Evolutionary conservation across 805 yeast genomes (phyloP).

Genomic region (Metschnikowia anglica): DNA sequence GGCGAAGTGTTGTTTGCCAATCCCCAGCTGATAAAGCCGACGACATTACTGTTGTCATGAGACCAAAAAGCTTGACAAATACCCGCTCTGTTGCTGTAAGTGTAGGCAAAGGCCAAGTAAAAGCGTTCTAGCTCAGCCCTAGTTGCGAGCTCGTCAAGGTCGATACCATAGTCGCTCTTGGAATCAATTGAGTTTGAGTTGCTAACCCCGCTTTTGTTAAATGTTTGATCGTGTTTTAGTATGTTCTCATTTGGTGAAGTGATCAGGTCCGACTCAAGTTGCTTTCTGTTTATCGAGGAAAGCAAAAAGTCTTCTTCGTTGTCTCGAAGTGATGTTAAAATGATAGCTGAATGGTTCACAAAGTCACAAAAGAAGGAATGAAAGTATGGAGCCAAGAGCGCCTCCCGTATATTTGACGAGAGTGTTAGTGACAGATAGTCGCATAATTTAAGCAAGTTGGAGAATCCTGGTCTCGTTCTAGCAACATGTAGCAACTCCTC

Average conservation of each 20-base stretch:
- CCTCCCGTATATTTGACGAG: constrained; percentile 27
- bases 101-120: constrained; percentile 68
- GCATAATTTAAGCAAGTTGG: constrained; percentile 34
- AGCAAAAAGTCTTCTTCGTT: constrained; percentile 71
- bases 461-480: constrained; percentile 26
- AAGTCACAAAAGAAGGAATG: constrained; percentile 54
- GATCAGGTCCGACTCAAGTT: constrained; percentile 38
- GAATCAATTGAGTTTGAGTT: neutral
- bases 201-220: neutral
- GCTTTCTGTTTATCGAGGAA: constrained; percentile 41
- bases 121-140: constrained; percentile 87
- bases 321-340: constrained; percentile 66
- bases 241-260: constrained; percentile 2
- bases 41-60: constrained; percentile 49
- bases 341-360: constrained; percentile 62
- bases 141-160: constrained; percentile 62
- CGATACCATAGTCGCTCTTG: constrained; percentile 27
- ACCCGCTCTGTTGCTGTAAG: constrained; percentile 62
- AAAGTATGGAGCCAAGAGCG: constrained; percentile 40
- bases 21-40: constrained; percentile 89
- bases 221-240: neutral
- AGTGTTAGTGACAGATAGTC: constrained; percentile 22
- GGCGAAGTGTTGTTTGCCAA: constrained; percentile 72
- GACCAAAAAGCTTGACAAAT: constrained; percentile 64
- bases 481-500: constrained; percentile 30